These are phyloP conservation scores for Coemansia pectinata DNA, from an alignment of 192 early-diverging fungal genomes.

Conservation along the genomic window DNA sequence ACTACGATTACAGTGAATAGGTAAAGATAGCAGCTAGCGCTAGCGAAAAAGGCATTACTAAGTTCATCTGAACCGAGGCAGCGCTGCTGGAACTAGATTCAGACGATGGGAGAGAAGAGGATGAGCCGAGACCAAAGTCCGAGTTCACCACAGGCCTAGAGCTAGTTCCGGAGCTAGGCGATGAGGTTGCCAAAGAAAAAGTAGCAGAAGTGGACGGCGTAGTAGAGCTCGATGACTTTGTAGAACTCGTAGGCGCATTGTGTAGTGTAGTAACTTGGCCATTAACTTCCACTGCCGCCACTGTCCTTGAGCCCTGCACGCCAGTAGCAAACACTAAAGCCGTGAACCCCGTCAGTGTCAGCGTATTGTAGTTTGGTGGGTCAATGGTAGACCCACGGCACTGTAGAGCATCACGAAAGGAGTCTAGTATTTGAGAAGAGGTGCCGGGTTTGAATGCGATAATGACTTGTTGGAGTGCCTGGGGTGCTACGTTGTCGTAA, in stretches of 20 bases:
- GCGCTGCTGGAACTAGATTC: neutral
- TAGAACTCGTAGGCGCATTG: neutral
- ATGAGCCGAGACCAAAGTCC: neutral
- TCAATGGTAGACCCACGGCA: slow-evolving; percentile 37
- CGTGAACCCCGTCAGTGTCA: slow-evolving; percentile 20
- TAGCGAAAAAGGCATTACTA: neutral
- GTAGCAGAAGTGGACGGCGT: neutral
- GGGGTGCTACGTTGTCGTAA: slow-evolving; percentile 36
- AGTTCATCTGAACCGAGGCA: neutral
- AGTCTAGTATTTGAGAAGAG: slow-evolving; percentile 19
- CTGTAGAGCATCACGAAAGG: slow-evolving; percentile 37
- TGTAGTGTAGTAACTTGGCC: neutral
- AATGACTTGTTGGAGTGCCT: slow-evolving; percentile 14
- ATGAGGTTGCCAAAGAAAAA: neutral
- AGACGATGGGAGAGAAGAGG: neutral
- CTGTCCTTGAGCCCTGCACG: slow-evolving; percentile 14
- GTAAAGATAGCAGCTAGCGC: neutral
- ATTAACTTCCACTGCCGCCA: slow-evolving; percentile 20
- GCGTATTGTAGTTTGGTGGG: slow-evolving; percentile 30
- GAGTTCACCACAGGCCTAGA: neutral
- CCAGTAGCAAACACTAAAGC: slow-evolving; percentile 6
- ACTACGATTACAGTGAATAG: neutral
- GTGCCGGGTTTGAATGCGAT: slow-evolving; percentile 27
- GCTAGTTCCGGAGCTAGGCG: neutral
- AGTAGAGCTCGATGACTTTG: neutral